phyloP scores from a whole-genome alignment of 2,329 filamentous ascomycete genomes.

The Ophiosphaerella korrae region DNA sequence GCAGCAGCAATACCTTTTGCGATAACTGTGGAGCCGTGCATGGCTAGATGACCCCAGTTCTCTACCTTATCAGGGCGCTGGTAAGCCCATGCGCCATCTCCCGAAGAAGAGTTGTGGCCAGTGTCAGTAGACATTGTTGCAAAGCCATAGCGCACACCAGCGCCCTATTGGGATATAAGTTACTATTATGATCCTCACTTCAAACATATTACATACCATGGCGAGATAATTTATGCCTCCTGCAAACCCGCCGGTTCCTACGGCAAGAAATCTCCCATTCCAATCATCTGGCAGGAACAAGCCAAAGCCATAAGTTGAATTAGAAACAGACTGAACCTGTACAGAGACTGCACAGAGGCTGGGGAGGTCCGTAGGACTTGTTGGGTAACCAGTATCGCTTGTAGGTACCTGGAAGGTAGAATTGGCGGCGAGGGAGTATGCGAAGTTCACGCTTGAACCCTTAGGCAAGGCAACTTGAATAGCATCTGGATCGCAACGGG shows the following conservation, averaged over 20 bases:
- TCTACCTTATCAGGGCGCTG: conserved; percentile 43
- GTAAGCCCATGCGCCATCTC: conserved; percentile 47
- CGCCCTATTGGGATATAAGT: conserved; percentile 15
- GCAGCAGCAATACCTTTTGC: conserved; percentile 55
- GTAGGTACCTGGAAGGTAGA: conserved; percentile 47
- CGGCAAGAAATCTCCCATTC: conserved; percentile 46
- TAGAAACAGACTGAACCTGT: conserved; percentile 43
- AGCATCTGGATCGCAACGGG: conserved; percentile 40
- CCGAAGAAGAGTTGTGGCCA: conserved; percentile 49
- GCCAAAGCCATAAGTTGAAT: conserved; percentile 46
- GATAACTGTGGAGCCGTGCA: conserved; percentile 56
- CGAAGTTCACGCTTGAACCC: conserved; percentile 46
- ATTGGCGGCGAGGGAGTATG: conserved; percentile 37
- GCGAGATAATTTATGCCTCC: conserved; percentile 57
- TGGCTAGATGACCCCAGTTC: conserved; percentile 47
- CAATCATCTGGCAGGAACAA: conserved; percentile 47
- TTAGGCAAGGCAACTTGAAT: conserved; percentile 42
- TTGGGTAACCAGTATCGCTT: conserved; percentile 49
- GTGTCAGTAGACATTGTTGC: conserved; percentile 54
- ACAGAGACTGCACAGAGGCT: conserved; percentile 47
- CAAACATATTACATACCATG: conserved; percentile 44
- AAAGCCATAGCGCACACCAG: conserved; percentile 48
- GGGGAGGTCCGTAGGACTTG: conserved; percentile 44
- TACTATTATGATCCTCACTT: no score
- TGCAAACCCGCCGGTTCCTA: conserved; percentile 55